Evolutionary conservation across 352 stramenopile genomes (phyloP).

Genomic region (Phytopythium helicoides): DNA sequence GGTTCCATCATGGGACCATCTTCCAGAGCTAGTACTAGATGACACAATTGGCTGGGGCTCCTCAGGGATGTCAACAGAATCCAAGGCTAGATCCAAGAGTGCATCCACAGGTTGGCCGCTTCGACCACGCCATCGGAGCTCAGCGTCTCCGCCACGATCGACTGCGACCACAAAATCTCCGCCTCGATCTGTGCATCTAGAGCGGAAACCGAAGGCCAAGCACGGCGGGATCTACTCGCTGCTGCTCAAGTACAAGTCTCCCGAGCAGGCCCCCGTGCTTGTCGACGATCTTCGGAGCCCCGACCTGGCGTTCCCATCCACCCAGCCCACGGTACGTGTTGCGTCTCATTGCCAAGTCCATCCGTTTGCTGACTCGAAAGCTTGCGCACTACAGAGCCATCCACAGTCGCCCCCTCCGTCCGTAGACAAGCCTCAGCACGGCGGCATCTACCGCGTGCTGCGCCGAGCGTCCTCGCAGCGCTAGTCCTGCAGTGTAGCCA

Average conservation of each 20-base stretch:
- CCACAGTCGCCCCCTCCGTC: constrained; percentile 28
- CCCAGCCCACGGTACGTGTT: constrained; percentile 7
- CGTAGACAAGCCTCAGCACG: constrained; percentile 49
- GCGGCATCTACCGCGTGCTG: constrained; percentile 73
- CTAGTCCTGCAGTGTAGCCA: constrained; percentile 4
- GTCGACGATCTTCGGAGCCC: constrained; percentile 44
- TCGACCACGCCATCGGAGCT: constrained; percentile 10
- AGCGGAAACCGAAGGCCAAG: constrained; percentile 50
- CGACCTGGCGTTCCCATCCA: constrained; percentile 1
- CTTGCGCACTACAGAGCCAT: not conserved
- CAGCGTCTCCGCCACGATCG: constrained; percentile 6
- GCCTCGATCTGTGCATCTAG: constrained; percentile 14
- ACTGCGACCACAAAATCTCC: constrained; percentile 11
- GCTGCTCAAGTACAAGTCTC: constrained; percentile 56
- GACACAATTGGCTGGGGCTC: not conserved
- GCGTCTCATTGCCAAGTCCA: not conserved
- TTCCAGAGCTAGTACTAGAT: constrained; percentile 3
- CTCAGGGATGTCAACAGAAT: not conserved
- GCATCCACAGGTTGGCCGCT: no score
- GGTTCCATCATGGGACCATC: not conserved
- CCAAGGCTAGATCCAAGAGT: not conserved
- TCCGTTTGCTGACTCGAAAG: not conserved
- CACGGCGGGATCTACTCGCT: constrained; percentile 81
- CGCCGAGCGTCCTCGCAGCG: constrained; percentile 13
- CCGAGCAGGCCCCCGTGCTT: constrained; percentile 49